Conservation (phyloP, 805 yeast species). For the Jamesozyma piceae region DNA sequence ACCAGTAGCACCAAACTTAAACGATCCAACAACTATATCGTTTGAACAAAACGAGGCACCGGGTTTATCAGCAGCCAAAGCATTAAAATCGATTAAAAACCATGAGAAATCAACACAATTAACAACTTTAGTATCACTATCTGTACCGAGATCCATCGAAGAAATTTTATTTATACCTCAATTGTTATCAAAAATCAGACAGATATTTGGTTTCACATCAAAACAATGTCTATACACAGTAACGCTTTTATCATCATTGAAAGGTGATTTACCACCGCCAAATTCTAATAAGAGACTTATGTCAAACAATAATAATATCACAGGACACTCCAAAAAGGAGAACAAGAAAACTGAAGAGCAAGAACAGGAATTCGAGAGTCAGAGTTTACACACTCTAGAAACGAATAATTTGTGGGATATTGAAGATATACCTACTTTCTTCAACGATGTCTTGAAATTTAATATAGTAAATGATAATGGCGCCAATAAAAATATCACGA, state of each 20-base stretch:
- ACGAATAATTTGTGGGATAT: slow-evolving; percentile 23
- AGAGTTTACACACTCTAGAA: slow-evolving; percentile 12
- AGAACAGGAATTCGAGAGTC: not conserved
- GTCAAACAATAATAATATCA: not conserved
- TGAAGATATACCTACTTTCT: slow-evolving; percentile 20
- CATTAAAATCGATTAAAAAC: slow-evolving; percentile 48
- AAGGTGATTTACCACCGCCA: slow-evolving; percentile 42
- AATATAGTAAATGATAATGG: slow-evolving; percentile 7
- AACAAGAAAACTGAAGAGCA: not conserved
- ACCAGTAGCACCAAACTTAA: slow-evolving; percentile 22
- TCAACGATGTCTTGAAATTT: slow-evolving; percentile 17
- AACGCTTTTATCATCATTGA: slow-evolving; percentile 58
- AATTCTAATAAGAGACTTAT: slow-evolving; percentile 1
- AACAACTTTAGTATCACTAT: slow-evolving; percentile 55
- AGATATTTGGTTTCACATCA: slow-evolving; percentile 61
- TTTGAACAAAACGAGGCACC: slow-evolving; percentile 66
- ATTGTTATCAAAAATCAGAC: slow-evolving; percentile 57
- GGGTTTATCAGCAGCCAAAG: slow-evolving; percentile 61
- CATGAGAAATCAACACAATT: slow-evolving; percentile 40
- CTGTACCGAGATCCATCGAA: slow-evolving; percentile 69
- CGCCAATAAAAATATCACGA: not conserved
- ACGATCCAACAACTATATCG: slow-evolving; percentile 32
- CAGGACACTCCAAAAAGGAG: not conserved
- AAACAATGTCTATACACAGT: slow-evolving; percentile 65
- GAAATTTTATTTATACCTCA: slow-evolving; percentile 71